Base-by-base conservation (phyloP, 2,329 filamentous ascomycete genomes). In the Torrubiellomyces zombiae region DNA sequence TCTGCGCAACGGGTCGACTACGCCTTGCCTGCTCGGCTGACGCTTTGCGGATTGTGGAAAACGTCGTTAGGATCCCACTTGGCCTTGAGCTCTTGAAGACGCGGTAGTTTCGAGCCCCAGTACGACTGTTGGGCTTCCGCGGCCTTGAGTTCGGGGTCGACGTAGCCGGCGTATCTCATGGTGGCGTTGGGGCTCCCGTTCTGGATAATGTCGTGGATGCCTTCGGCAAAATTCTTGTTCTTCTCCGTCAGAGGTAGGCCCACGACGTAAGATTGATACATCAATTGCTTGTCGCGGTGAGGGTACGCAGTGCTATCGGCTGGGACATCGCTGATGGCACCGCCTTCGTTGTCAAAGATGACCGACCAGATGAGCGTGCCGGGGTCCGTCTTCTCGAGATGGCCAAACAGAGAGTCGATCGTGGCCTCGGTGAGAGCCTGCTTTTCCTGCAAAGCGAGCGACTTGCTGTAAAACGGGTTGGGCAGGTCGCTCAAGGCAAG, bases 221-320 rank as follows among this genome's bases (percentile, higher is more conserved):
- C 59, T 10, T 52, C 46, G 19, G 73, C 40, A 27, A 74, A 73
- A 1, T 46, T 36, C 27, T 50, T 56, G 2, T 60, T 66, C 9
- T 45, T 50, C n/a, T 50, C 32, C 2, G 50, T 53, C 9, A 72
- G 38, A 2, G 45, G 47, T 0, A 67, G 36, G 11, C 60, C 63
- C 21, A 75, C 38, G 7, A 56, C 65, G 38, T 75, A 75, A 0
- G 61, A 64, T 38, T 76, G 67, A 39, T 70, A 61, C 49, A 70
- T 73, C 46, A 75, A 62, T 20, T 74, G 36, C 33, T 67, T 67
- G 50, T 76, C 65, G 23, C 73, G 62, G 37, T 76, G 71, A 1
- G 63, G 58, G 38, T 72, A 76, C 6, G 69, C 61, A 0, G 70
- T 74, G 7, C 60, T 60, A 34, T 71, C 54, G 31, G 44, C 42